Percentiles rank a stretch among this genome's conserved stretches.
phyloP scores from a whole-genome alignment of 176 grass and related monocot species.

The Neostapfia colusana region DNA sequence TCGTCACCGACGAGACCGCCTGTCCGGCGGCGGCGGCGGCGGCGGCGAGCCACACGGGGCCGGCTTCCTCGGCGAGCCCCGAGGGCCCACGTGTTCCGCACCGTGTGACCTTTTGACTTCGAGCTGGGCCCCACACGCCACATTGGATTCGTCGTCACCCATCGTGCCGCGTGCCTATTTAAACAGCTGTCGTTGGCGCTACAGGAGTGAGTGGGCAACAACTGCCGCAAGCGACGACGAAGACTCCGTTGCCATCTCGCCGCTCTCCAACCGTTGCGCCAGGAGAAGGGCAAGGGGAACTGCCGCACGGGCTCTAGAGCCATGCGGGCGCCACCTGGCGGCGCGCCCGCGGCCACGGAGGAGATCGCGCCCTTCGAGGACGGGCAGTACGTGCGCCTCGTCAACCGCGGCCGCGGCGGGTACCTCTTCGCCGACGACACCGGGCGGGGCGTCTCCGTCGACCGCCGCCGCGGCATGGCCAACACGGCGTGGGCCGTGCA shows the following conservation, averaged over 20 bases:
- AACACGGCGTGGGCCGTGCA: constrained; percentile 44
- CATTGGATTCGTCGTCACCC: not conserved
- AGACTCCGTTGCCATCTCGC: not conserved
- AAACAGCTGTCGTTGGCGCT: not conserved
- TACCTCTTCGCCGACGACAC: constrained; percentile 38
- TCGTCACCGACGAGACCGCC: not conserved
- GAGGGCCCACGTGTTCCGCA: not conserved
- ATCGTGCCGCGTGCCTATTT: not conserved
- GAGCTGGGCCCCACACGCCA: not conserved
- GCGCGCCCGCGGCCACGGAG: constrained; percentile 7
- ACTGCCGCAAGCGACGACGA: not conserved
- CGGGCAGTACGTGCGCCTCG: constrained; percentile 59
- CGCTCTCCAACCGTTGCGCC: not conserved
- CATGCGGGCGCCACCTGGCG: not conserved
- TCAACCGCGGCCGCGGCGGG: constrained; percentile 43
- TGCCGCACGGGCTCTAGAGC: not conserved
- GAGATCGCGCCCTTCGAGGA: constrained; percentile 37
- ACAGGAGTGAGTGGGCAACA: not conserved
- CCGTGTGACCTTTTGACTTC: not conserved
- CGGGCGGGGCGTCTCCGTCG: constrained; percentile 37
- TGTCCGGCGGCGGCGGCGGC: not conserved
- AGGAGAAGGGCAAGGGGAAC: not conserved
- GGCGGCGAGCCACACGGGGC: not conserved
- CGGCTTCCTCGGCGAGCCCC: not conserved
- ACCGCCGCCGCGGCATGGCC: constrained; percentile 5